These are phyloP conservation scores for Blastobotrys arbuscula DNA, from an alignment of 1,139 yeast species.

Conservation along the genomic window DNA sequence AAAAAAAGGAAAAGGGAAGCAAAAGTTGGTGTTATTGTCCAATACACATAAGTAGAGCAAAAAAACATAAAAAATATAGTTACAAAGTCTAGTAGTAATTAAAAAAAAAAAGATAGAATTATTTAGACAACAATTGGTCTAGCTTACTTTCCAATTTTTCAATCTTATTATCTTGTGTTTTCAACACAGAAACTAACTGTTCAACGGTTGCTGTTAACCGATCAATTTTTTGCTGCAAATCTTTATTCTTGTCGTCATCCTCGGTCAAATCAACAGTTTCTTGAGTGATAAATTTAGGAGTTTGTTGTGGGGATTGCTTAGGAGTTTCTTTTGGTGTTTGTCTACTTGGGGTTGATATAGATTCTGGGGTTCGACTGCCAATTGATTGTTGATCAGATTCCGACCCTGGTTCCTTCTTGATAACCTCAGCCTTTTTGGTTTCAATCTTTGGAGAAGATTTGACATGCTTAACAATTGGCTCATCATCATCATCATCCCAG, in stretches of 20 bases:
- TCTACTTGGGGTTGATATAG: slow-evolving; percentile 9
- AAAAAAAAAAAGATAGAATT: slow-evolving; percentile 1
- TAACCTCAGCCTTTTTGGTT: not conserved
- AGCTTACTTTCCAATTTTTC: slow-evolving; percentile 23
- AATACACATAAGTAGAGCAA: not conserved
- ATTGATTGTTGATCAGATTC: slow-evolving; percentile 9
- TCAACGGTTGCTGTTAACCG: slow-evolving; percentile 22
- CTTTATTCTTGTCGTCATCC: slow-evolving; percentile 6
- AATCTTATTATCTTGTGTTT: slow-evolving; percentile 21
- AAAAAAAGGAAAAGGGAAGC: slow-evolving; percentile 37
- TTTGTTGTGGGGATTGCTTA: no score
- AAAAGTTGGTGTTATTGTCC: slow-evolving; percentile 33
- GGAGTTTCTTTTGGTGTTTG: slow-evolving; percentile 5
- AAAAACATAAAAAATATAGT: not conserved
- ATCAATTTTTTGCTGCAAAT: slow-evolving; percentile 18
- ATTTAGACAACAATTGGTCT: slow-evolving; percentile 10
- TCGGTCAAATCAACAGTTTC: slow-evolving; percentile 6
- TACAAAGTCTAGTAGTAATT: not conserved
- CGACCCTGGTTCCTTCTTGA: slow-evolving; percentile 6
- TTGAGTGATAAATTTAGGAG: not conserved
- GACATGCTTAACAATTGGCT: slow-evolving; percentile 6
- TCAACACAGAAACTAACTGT: slow-evolving; percentile 20
- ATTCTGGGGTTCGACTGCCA: slow-evolving; percentile 3
- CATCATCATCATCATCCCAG: slow-evolving; percentile 28
- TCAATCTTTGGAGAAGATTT: slow-evolving; percentile 1